Conservation (phyloP, 1,284 basidiomycete genomes). For the Ceratobasidium sp. region DNA sequence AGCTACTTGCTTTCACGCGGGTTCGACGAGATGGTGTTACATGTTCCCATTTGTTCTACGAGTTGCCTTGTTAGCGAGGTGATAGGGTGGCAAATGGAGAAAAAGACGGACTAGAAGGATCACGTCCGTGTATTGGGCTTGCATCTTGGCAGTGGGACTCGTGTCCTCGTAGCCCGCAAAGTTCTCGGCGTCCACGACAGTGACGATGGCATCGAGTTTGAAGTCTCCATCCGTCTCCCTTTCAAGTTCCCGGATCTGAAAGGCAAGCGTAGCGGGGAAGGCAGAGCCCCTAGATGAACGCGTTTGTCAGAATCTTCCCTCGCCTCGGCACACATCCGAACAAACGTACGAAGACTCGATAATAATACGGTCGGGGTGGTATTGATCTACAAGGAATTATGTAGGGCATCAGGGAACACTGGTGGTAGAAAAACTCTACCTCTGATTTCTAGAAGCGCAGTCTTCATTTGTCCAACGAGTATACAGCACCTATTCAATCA, state of each 20-base stretch:
- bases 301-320: conserved; percentile 5
- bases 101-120: conserved; percentile 78
- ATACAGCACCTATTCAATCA: conserved; percentile 79
- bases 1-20: neutral
- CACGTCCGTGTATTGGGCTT: conserved; percentile 92
- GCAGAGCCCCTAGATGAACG: conserved; percentile 76
- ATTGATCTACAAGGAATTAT: conserved; percentile 70
- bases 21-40: conserved; percentile 50
- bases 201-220: conserved; percentile 88
- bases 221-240: conserved; percentile 79
- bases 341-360: conserved; percentile 87
- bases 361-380: conserved; percentile 86
- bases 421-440: conserved; percentile 60
- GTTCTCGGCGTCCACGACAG: conserved; percentile 91
- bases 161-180: conserved; percentile 91
- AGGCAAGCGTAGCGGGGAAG: conserved; percentile 90
- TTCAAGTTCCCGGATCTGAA: conserved; percentile 91
- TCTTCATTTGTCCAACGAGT: conserved; percentile 92
- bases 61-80: neutral
- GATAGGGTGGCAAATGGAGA: neutral
- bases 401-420: neutral
- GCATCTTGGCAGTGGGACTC: conserved; percentile 89
- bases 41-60: conserved; percentile 88
- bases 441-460: conserved; percentile 85
- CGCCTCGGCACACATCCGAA: conserved; percentile 17